Base-by-base conservation (phyloP, 352 stramenopile species). In the Pseudoperonospora humuli region DNA sequence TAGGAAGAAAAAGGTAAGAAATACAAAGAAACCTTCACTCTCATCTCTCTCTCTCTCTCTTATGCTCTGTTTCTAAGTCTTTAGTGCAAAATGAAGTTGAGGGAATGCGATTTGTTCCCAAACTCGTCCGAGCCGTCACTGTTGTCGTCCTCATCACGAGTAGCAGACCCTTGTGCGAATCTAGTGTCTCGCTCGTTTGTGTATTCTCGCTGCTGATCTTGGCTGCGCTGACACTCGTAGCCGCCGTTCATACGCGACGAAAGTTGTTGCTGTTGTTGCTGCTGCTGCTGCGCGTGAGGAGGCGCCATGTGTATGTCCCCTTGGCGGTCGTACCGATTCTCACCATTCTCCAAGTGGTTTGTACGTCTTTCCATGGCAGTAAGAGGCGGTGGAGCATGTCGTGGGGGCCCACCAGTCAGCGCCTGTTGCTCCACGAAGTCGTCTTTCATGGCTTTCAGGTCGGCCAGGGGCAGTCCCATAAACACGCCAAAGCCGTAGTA, bases 401-500 rank as follows among this genome's bases (percentile, higher is more conserved):
- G 50, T 15, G 36, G 40, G 20, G 40, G 15, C 21, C 24, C 36
- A 40, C 44, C 49, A 25, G 45, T 61, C 14, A 52, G 45, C 48
- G 50, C 65, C 55, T 92, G 73, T 36, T 84, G 64, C 40, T 79
- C 72, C 37, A 86, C 37, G 20, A 77, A 85, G 39, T 90, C 69
- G 26, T 87, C 75, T 61, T 86, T 87, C 70, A 90, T 87, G 40
- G 70, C 74, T 44, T 86, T 88, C 37, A 93, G 65, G 33, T 89
- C 79, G n/a, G 74, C 68, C 36, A 93, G 66, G 23, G 77, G 72
- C 31, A 93, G 65, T 0, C 80, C 80, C 75, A 93, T 93, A 57
- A 93, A 93, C 25, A 93, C 80, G 39, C 80, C 80, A 33, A 93
- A 93, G 39, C 80, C 80, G 61, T 93, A 93, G 73, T 93, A 93